Base-by-base conservation (phyloP, 345 rosid species). In the Stellera chamaejasme region DNA sequence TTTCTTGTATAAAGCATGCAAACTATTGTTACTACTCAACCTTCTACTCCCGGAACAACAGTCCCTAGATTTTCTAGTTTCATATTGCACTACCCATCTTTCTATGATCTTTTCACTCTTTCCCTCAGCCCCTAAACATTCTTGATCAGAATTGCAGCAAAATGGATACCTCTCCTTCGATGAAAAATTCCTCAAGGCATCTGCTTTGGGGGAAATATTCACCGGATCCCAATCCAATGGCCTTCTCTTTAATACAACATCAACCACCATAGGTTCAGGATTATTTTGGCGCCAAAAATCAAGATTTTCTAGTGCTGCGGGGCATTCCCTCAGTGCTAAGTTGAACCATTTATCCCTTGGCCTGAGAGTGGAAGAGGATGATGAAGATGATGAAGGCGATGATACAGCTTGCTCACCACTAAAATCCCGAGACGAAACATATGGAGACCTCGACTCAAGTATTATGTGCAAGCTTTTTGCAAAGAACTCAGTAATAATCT, bases 291-390 rank as follows among this genome's bases (percentile, higher is more conserved):
- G 88, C 55, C 89, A 88, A 3, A 87, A 77, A 56, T 89, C 97
- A 44, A 85, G 77, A 72, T 73, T 92, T 77, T 88, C 98, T 9
- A 81, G 73, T 0, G 94, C 88, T 8, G 82, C 88, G 42, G 97
- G 92, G 77, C 92, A 83, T 49, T 87, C 97, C 76, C 88, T 72
- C 7, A 93, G 94, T 8, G 97, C 97, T 65, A 93, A 68, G 66
- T 89, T 87, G 65, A 93, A 93, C 99, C 97, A 87, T 69, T 80
- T 83, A 68, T 93, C 97, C 19, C 99, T 82, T 2, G 96, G 85
- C 66, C 88, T 77, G 45, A 83, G 88, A 50, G 94, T 82, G 2
- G 97, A 78, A 10, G 90, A 89, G 0, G 96, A 89, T 0, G 97
- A 89, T 1, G 83, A 68, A 19, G 97, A 87, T 0, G 97, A 84